phyloP scores from a whole-genome alignment of 805 yeast genomes.

The Metschnikowia cubensis region DNA sequence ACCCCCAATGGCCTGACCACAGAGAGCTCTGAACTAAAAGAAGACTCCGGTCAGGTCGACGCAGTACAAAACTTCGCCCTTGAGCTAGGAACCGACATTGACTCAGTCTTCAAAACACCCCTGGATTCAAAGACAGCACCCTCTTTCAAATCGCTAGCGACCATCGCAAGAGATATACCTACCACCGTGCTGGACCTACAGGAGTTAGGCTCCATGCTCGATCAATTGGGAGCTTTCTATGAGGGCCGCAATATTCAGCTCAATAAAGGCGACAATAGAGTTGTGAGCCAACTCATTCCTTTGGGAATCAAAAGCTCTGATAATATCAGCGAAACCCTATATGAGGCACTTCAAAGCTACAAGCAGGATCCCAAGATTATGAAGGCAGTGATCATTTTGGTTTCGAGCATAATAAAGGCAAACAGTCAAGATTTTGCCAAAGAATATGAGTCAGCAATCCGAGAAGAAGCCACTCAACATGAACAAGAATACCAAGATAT shows the following conservation, averaged over 20 bases:
- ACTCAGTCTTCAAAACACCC: neutral
- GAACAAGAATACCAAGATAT: constrained; percentile 1
- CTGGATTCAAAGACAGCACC: neutral
- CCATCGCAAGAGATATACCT: constrained; percentile 23
- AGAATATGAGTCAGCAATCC: constrained; percentile 5
- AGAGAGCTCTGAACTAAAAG: neutral
- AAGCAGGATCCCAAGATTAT: neutral
- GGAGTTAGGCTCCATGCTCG: constrained; percentile 39
- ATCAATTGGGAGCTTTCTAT: constrained; percentile 20
- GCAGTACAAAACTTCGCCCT: constrained; percentile 28
- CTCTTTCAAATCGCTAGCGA: constrained; percentile 11
- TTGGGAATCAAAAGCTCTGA: neutral
- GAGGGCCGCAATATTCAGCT: constrained; percentile 8
- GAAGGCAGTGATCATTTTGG: constrained; percentile 10
- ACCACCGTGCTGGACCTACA: constrained; percentile 19
- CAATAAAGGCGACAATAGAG: constrained; percentile 1
- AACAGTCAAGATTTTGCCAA: neutral
- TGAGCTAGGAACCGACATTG: constrained; percentile 21
- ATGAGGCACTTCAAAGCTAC: constrained; percentile 1
- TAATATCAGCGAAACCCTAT: neutral
- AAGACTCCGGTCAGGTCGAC: constrained; percentile 6
- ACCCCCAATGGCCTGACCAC: neutral
- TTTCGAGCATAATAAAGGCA: constrained; percentile 8
- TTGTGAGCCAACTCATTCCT: neutral
- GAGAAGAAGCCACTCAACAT: constrained; percentile 5